These are phyloP conservation scores for Stenogyne calaminthoides DNA, from an alignment of 305 asterid genomes.

Conservation along the genomic window DNA sequence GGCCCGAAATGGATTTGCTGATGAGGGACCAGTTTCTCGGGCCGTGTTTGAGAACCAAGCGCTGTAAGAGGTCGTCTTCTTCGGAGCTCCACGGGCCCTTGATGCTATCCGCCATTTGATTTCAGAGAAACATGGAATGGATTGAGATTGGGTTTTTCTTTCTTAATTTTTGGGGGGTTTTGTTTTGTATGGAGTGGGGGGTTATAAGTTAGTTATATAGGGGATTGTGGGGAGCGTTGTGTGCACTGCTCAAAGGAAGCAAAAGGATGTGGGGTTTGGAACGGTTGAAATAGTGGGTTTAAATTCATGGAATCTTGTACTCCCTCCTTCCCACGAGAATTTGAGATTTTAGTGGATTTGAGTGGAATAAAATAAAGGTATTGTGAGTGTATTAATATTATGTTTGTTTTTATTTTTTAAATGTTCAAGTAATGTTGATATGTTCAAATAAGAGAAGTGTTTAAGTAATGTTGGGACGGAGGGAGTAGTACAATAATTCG, in stretches of 20 bases:
- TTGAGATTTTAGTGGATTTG: no score
- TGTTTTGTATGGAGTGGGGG: neutral
- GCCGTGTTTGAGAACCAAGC: conserved; percentile 40
- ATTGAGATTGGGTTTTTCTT: neutral
- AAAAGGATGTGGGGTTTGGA: neutral
- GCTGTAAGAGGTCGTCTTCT: conserved; percentile 41
- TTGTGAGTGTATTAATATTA: no score
- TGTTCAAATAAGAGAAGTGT: no score
- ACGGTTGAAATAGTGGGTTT: neutral
- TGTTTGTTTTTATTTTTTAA: no score
- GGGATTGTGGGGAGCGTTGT: neutral
- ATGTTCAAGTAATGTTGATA: no score
- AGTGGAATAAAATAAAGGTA: no score
- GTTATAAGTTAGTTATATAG: no score
- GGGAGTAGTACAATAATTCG: no score
- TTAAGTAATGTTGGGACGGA: no score
- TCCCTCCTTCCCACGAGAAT: no score
- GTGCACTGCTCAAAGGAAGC: neutral
- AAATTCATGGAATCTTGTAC: no score
- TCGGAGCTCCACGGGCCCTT: conserved; percentile 56
- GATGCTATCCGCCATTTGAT: conserved; percentile 28
- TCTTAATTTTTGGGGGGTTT: neutral
- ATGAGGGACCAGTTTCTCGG: conserved; percentile 48
- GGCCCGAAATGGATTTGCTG: conserved; percentile 42
- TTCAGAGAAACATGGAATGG: neutral